Conservation (phyloP, 257 asterid species). For the Lavandula angustifolia region DNA sequence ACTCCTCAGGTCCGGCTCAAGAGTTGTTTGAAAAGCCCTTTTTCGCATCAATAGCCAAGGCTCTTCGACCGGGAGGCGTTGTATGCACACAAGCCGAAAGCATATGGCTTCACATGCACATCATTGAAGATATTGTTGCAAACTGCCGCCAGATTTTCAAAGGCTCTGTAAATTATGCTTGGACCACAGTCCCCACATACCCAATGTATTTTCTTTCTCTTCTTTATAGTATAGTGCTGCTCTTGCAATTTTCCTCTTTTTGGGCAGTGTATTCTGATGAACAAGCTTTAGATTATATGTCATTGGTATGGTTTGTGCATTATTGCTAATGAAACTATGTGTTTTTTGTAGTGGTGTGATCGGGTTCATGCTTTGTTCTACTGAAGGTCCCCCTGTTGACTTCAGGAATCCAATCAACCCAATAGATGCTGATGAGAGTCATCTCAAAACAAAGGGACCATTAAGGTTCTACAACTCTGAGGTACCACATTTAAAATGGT, state of each 20-base stretch:
- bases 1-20: slow-evolving; percentile 86
- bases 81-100: slow-evolving; percentile 98
- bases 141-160: slow-evolving; percentile 91
- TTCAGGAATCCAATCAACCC: slow-evolving; percentile 72
- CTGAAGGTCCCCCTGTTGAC: slow-evolving; percentile 76
- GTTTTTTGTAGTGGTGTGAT: slow-evolving; percentile 65
- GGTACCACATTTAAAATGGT: slow-evolving; percentile 38
- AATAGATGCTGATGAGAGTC: slow-evolving; percentile 52
- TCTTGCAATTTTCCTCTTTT: not conserved
- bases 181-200: slow-evolving; percentile 99
- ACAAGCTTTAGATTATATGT: not conserved
- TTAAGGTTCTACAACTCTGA: slow-evolving; percentile 79
- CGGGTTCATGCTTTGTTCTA: slow-evolving; percentile 86
- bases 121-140: slow-evolving; percentile 77
- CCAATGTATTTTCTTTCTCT: slow-evolving; percentile 55
- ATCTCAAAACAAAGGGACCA: slow-evolving; percentile 43
- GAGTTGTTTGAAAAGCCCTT: slow-evolving; percentile 97
- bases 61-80: slow-evolving; percentile 99
- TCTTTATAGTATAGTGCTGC: not conserved
- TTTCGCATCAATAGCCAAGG: slow-evolving; percentile 77
- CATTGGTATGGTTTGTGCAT: not conserved
- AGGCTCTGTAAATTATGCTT: slow-evolving; percentile 96
- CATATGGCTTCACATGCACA: slow-evolving; percentile 99
- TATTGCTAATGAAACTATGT: slow-evolving; percentile 15
- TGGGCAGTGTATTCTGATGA: not conserved